Conservation (phyloP, 1,284 basidiomycete genomes). For the Ustilago tritici region DNA sequence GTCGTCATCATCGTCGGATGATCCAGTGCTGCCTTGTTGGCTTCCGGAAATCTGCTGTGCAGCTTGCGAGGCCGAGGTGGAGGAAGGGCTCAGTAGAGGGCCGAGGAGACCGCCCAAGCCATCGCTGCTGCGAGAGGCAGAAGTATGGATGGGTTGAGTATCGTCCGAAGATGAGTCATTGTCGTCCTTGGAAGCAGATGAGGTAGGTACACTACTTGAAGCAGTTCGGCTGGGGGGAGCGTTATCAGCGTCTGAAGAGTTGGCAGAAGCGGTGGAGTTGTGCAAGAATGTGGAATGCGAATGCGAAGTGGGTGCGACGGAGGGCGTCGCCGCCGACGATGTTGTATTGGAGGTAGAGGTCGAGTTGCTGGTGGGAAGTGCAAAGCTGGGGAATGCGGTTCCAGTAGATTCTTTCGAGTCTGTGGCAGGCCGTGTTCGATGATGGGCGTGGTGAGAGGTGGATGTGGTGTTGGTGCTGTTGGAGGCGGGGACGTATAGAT, state of each 20-base stretch:
- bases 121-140: not conserved
- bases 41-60: slow-evolving; percentile 15
- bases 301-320: not conserved
- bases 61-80: slow-evolving; percentile 14
- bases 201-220: not conserved
- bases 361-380: slow-evolving; percentile 13
- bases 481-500: slow-evolving; percentile 11
- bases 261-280: slow-evolving; percentile 7
- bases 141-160: not conserved
- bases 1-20: not conserved
- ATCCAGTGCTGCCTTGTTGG: not conserved
- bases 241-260: not conserved
- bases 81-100: not conserved
- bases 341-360: slow-evolving; percentile 13
- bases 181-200: not conserved
- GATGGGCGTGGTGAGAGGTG: slow-evolving; percentile 7
- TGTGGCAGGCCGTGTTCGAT: slow-evolving; percentile 13
- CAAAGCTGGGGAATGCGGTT: slow-evolving; percentile 6
- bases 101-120: slow-evolving; percentile 12
- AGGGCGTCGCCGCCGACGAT: not conserved
- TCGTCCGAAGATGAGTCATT: not conserved
- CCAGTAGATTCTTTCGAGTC: slow-evolving; percentile 13
- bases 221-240: not conserved
- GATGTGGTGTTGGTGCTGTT: slow-evolving; percentile 17
- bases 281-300: not conserved